These are phyloP conservation scores for Brettanomyces anomalus DNA, from an alignment of 805 yeast species.

Conservation along the genomic window DNA sequence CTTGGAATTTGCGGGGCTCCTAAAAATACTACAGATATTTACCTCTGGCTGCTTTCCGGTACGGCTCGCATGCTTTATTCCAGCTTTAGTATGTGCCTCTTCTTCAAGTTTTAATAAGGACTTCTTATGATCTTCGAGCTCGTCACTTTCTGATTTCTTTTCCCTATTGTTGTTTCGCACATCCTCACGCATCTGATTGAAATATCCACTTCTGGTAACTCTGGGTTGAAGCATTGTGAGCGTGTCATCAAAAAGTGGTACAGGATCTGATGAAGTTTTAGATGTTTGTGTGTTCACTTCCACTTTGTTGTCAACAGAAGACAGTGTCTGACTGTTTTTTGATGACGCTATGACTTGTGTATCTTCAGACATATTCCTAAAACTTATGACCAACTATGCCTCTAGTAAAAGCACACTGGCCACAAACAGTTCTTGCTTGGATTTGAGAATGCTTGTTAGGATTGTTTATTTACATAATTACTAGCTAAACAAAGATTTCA, in stretches of 20 bases:
- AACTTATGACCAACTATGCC: too few species aligned
- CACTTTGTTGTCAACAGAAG: too few species aligned
- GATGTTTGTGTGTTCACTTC: background rate
- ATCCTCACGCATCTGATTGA: background rate
- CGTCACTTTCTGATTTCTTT: background rate
- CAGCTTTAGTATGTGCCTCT: too few species aligned
- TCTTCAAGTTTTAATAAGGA: background rate
- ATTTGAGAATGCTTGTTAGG: too few species aligned
- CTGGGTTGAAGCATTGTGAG: conserved; percentile 4
- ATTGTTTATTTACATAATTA: too few species aligned
- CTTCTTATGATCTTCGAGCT: background rate
- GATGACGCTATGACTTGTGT: background rate
- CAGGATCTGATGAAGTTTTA: background rate
- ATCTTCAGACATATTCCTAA: background rate
- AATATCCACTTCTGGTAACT: conserved; percentile 6
- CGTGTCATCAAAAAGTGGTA: conserved; percentile 8
- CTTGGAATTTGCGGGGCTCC: too few species aligned
- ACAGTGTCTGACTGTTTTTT: background rate
- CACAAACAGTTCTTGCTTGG: background rate
- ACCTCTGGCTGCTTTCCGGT: too few species aligned
- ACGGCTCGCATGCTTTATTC: too few species aligned
- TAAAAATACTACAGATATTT: too few species aligned
- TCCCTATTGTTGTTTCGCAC: background rate
- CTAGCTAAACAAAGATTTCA: too few species aligned
- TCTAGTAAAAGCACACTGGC: background rate